Evolutionary conservation across 305 asterid species (phyloP), one percentile per base, ranked within the genome.

Genomic region (Fraxinus baroniana): DNA sequence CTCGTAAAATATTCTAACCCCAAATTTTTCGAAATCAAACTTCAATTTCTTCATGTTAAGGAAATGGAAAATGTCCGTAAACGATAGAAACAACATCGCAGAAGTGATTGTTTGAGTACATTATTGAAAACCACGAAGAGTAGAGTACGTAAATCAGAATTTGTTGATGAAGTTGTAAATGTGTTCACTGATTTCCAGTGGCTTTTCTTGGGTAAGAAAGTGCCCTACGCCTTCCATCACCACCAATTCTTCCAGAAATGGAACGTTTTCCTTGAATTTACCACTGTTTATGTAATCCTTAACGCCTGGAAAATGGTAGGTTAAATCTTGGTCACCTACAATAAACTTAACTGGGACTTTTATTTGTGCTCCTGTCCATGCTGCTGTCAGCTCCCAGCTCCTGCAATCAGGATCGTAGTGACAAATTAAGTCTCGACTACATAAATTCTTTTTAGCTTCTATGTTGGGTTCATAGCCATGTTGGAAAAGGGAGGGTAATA

Each of bases 361-460:
- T 2, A 89, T 62, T 20, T 78, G 80, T 3, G 87, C 30, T 37
- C 86, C 89, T 0, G 87, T 86, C 91, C 91, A 89, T 2, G 91
- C 80, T 7, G 84, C 90, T 2, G 89, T 87, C 78, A 87, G 77
- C 82, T 89, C 91, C 91, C 91, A 89, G 49, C 85, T 87, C 86
- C 91, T 87, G 66, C 84, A 80, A 73, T 12, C 28, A 39, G 4
- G 13, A 33, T 22, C 32, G 7, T 20, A 20, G 18, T n/a, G 7
- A 33, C 7, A 20, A 36, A n/a, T 7, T 22, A 64, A 20, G 32
- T 7, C 15, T 5, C 66, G 12, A 57, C 71, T 62, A 62, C 2
- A 62, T 62, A 26, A 62, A 62, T 62, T 62, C 71, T 62, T 62
- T 7, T 62, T 22, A 0, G 71, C 32, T 20, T 62, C 30, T 15